phyloP scores from a whole-genome alignment of 208 protist species.

The Leptomonas seymouri region DNA sequence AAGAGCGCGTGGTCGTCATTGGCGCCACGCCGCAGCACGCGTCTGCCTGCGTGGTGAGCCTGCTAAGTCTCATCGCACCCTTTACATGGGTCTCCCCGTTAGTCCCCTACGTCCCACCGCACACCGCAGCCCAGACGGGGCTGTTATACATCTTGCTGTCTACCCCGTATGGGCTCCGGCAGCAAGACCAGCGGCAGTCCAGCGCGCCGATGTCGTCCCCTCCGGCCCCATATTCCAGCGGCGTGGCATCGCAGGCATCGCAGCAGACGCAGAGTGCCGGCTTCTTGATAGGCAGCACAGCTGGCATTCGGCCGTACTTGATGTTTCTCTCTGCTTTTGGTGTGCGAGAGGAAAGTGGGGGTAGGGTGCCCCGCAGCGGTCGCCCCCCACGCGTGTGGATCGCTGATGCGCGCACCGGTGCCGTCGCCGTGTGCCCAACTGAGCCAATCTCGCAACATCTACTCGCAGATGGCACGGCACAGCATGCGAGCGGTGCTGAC shows the following conservation, averaged over 20 bases:
- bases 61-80: conserved; percentile 55
- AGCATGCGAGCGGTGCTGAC: background rate
- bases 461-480: background rate
- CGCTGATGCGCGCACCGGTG: conserved; percentile 68
- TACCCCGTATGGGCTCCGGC: conserved; percentile 10
- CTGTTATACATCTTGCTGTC: conserved; percentile 34
- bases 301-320: conserved; percentile 59
- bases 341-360: conserved; percentile 2
- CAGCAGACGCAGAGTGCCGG: conserved; percentile 30
- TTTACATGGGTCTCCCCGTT: conserved; percentile 65
- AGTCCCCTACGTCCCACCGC: conserved; percentile 59
- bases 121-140: conserved; percentile 18
- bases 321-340: conserved; percentile 39
- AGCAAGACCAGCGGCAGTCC: conserved; percentile 5
- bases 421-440: conserved; percentile 43
- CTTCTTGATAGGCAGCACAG: conserved; percentile 64
- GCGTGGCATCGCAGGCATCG: conserved; percentile 7
- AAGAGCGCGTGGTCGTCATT: conserved; percentile 68
- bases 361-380: background rate
- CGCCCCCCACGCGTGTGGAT: conserved; percentile 54
- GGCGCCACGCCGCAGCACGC: conserved; percentile 78
- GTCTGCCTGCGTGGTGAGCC: conserved; percentile 72
- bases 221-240: conserved; percentile 14
- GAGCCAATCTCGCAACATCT: conserved; percentile 33
- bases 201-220: background rate